phyloP scores from a whole-genome alignment of 2,329 filamentous ascomycete genomes.

The Paraphoma chrysanthemicola region DNA sequence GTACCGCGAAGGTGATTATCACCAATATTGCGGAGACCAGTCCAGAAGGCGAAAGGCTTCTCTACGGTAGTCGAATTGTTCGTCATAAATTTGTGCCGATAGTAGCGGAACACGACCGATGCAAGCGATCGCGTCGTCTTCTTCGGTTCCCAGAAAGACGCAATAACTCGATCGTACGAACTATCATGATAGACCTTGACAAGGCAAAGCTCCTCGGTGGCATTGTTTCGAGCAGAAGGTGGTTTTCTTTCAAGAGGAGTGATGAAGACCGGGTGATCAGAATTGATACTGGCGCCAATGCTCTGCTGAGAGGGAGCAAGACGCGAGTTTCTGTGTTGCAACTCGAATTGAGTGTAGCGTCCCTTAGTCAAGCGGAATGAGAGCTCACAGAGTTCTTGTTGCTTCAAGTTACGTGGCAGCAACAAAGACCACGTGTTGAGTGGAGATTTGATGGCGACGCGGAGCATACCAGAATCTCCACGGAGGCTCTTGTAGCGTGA shows the following conservation, averaged over 20 bases:
- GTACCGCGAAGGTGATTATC: neutral
- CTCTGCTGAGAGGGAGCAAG: conserved; percentile 1
- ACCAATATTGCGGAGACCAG: neutral
- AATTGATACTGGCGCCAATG: neutral
- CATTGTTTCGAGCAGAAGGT: neutral
- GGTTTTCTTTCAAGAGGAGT: neutral
- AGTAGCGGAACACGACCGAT: conserved; percentile 15
- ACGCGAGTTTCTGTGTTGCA: conserved; percentile 7
- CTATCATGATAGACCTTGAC: conserved; percentile 12
- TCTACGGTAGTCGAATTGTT: neutral
- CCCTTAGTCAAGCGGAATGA: conserved; percentile 15
- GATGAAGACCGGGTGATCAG: neutral
- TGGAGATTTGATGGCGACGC: conserved; percentile 16
- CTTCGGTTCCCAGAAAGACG: conserved; percentile 17
- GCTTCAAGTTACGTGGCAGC: conserved; percentile 2
- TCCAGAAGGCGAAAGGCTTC: neutral
- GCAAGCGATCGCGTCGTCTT: conserved; percentile 12
- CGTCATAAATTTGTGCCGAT: conserved; percentile 8
- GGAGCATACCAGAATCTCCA: neutral
- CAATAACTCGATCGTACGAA: neutral
- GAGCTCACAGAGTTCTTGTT: conserved; percentile 11
- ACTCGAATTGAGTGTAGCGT: conserved; percentile 10
- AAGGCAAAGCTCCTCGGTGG: conserved; percentile 8
- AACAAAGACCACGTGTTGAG: conserved; percentile 15
- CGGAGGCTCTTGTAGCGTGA: conserved; percentile 1